Base-by-base conservation (phyloP, 2,329 filamentous ascomycete genomes). In the Diaporthe ilicicola region DNA sequence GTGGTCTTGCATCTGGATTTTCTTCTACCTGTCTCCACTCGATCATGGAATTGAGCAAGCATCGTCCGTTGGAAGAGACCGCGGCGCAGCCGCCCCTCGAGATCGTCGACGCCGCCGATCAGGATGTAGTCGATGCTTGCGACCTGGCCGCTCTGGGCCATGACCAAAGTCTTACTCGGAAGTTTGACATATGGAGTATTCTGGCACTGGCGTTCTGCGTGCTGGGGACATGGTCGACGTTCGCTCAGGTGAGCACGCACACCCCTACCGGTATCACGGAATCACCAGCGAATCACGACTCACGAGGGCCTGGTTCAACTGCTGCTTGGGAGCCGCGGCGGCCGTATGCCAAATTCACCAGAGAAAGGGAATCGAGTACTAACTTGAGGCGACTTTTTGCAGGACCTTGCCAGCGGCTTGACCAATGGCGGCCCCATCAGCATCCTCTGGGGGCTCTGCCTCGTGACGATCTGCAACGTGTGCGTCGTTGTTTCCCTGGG, bases 181-280 rank as follows among this genome's bases (percentile, higher is more conserved):
- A 89, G 74, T 89, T 90, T 76, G 82, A 82, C 76, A 77, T 84
- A 8, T 85, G 83, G 84, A 88, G 86, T 77, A 88, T 90, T 86
- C 81, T 90, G 13, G 84, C 86, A 24, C 81, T 90, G 24, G 85
- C 87, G 34, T 88, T 90, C 71, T 87, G 84, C 70, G 86, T 90
- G 17, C 80, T 89, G 37, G 87, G 87, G 70, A 89, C 88, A 5
- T 90, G 87, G 82, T 86, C 86, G 0, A 89, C 87, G 0, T 87
- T 89, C 72, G 88, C 88, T 0, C 86, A 89, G 59, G 59, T 64
- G 22, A 64, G 59, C 29, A 50, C 7, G 24, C 12, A 19, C 19
- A 4, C 13, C 7, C 24, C 7, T 17, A 9, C 42, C 10, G n/a
- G n/a, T 29, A 44, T 22, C 6, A n/a, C n/a, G 15, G n/a, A n/a